A percentile compares a stretch with the other conserved stretches of the same genome.
phyloP scores from a whole-genome alignment of 208 protist genomes.

The Trypanosoma caninum region DNA sequence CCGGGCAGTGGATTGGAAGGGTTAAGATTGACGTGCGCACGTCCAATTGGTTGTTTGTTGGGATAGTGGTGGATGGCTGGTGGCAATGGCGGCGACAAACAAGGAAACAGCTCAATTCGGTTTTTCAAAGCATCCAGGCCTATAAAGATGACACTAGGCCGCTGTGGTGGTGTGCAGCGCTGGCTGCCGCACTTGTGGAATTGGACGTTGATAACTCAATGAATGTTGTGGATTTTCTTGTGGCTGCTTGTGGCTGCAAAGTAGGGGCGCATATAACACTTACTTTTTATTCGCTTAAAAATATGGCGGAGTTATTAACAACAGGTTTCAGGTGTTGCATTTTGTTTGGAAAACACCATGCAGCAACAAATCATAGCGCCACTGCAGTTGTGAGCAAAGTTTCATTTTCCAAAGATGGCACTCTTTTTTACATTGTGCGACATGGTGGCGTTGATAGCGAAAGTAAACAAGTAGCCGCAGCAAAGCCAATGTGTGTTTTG shows the following conservation, averaged over 20 bases:
- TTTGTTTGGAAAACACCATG: not conserved
- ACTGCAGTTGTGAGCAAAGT: not conserved
- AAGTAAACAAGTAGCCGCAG: not conserved
- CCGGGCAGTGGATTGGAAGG: slow-evolving; percentile 4
- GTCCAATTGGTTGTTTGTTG: slow-evolving; percentile 7
- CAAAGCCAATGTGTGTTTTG: not conserved
- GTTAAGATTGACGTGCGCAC: slow-evolving; percentile 6
- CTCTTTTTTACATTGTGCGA: slow-evolving; percentile 11
- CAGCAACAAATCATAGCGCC: not conserved
- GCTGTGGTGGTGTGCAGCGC: slow-evolving; percentile 7
- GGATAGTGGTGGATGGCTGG: slow-evolving; percentile 7
- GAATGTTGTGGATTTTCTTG: slow-evolving; percentile 5
- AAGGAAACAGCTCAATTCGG: not conserved
- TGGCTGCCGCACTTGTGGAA: slow-evolving; percentile 6
- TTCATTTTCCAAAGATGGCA: slow-evolving; percentile 1
- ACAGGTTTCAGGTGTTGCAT: not conserved
- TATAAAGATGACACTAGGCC: not conserved
- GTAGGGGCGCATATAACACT: not conserved
- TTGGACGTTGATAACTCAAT: slow-evolving; percentile 6
- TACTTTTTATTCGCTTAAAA: not conserved
- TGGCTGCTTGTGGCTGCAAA: not conserved
- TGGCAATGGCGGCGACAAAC: slow-evolving; percentile 10
- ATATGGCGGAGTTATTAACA: not conserved
- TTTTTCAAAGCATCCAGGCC: not conserved
- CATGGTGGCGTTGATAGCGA: not conserved